Percentiles rank a stretch among this genome's conserved stretches.
Conservation (phyloP, 345 rosid species). For the Murraya koenigii region DNA sequence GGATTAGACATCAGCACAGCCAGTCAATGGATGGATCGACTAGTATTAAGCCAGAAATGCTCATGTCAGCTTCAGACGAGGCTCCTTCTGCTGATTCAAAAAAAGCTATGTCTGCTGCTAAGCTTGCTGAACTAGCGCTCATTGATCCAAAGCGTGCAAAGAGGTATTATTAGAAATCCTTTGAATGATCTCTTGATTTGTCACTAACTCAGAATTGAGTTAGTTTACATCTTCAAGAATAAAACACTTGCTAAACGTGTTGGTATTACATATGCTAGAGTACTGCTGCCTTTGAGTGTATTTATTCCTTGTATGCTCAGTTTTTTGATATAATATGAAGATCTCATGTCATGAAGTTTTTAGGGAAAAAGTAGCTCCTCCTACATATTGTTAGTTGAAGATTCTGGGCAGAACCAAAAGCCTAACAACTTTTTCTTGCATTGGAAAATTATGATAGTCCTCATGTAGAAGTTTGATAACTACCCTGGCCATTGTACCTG, state of each 20-base stretch:
- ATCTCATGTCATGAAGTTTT: not conserved
- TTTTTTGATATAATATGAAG: not conserved
- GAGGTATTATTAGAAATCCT: conserved; percentile 46
- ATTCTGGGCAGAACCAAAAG: not conserved
- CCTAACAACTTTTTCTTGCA: not conserved
- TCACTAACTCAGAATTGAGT: not conserved
- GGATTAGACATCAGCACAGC: conserved; percentile 91
- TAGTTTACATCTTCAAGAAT: not conserved
- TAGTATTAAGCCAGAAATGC: conserved; percentile 78
- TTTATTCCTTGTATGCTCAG: not conserved
- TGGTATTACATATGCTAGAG: not conserved
- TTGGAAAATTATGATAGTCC: not conserved
- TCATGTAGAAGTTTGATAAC: not conserved
- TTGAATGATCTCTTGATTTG: not conserved
- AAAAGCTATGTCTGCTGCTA: conserved; percentile 85
- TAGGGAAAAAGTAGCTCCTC: not conserved
- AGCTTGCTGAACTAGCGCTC: conserved; percentile 98
- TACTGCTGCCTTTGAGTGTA: not conserved
- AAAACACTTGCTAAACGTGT: not conserved
- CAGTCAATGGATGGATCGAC: conserved; percentile 90
- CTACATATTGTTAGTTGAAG: not conserved
- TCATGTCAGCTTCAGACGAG: conserved; percentile 65
- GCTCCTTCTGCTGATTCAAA: conserved; percentile 51
- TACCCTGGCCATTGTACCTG: not conserved
- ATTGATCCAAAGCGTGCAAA: conserved; percentile 96